Conservation (phyloP, 2,329 filamentous ascomycete species). For the Ascochyta rabiei region DNA sequence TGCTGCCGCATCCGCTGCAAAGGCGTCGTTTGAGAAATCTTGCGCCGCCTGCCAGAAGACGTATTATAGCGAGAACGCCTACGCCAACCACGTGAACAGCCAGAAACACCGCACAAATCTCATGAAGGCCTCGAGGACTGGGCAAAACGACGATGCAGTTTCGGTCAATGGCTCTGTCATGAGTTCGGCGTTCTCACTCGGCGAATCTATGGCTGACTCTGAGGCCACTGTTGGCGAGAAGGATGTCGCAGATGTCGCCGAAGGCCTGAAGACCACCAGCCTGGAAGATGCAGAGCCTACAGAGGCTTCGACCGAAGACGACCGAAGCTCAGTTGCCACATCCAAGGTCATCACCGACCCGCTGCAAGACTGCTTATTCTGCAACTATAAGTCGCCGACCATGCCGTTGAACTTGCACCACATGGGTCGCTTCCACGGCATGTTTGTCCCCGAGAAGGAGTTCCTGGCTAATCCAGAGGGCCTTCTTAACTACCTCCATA, state of each 20-base stretch:
- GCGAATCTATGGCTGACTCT: conserved; percentile 71
- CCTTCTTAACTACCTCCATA: conserved; percentile 76
- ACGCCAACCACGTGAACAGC: conserved; percentile 87
- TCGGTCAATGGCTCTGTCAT: conserved; percentile 71
- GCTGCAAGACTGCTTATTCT: conserved; percentile 77
- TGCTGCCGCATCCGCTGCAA: conserved; percentile 82
- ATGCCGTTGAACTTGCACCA: conserved; percentile 79
- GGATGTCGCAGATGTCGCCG: conserved; percentile 78
- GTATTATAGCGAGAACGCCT: conserved; percentile 96
- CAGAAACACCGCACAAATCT: conserved; percentile 83
- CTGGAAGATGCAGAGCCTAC: conserved; percentile 39
- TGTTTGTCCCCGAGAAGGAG: conserved; percentile 90
- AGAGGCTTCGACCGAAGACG: conserved; percentile 51
- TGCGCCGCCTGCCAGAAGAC: conserved; percentile 87
- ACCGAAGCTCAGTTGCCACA: conserved; percentile 39
- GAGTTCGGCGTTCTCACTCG: conserved; percentile 89
- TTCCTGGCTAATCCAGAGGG: conserved; percentile 85
- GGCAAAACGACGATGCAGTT: conserved; percentile 66
- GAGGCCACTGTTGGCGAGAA: conserved; percentile 66
- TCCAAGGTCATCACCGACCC: conserved; percentile 47
- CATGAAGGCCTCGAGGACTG: conserved; percentile 50
- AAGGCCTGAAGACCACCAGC: conserved; percentile 73
- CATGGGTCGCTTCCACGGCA: conserved; percentile 91
- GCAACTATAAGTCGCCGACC: conserved; percentile 81
- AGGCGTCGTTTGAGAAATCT: conserved; percentile 83